Conservation (phyloP, 208 protist species). For the Porcisia deanei region DNA sequence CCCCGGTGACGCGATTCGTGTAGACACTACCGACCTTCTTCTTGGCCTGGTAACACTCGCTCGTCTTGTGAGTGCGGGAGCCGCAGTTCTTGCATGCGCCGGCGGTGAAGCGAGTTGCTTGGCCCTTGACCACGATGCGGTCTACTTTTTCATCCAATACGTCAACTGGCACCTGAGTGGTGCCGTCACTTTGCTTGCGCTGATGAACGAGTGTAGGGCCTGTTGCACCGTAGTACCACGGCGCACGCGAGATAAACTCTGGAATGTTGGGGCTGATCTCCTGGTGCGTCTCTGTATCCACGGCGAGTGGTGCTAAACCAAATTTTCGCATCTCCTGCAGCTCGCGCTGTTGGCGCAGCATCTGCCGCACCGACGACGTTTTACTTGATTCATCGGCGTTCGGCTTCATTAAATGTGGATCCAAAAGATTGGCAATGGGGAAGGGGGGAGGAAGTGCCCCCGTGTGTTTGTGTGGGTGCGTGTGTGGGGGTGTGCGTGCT, state of each 20-base stretch:
- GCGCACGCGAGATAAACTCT: constrained; percentile 97
- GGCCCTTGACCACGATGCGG: constrained; percentile 46
- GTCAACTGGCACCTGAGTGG: constrained; percentile 15
- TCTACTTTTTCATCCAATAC: constrained; percentile 47
- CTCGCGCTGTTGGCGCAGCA: constrained; percentile 76
- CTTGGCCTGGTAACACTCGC: constrained; percentile 94
- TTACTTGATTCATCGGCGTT: constrained; percentile 9
- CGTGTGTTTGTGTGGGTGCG: no score
- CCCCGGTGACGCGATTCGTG: constrained; percentile 64
- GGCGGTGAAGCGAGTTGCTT: constrained; percentile 90
- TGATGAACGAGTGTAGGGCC: constrained; percentile 94
- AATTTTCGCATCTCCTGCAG: constrained; percentile 89
- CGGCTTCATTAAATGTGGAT: constrained; percentile 7
- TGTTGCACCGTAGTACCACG: constrained; percentile 93
- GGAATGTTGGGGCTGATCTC: constrained; percentile 99
- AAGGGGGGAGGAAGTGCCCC: background rate
- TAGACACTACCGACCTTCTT: constrained; percentile 76
- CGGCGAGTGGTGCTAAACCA: constrained; percentile 78
- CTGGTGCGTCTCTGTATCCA: constrained; percentile 73
- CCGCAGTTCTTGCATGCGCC: constrained; percentile 99
- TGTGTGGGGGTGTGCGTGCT: no score
- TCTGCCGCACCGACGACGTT: constrained; percentile 56
- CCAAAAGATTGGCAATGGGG: background rate
- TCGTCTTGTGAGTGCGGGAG: constrained; percentile 96
- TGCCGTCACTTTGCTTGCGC: constrained; percentile 33